Base-by-base conservation (phyloP, 345 rosid species). In the Raphanus sativus region DNA sequence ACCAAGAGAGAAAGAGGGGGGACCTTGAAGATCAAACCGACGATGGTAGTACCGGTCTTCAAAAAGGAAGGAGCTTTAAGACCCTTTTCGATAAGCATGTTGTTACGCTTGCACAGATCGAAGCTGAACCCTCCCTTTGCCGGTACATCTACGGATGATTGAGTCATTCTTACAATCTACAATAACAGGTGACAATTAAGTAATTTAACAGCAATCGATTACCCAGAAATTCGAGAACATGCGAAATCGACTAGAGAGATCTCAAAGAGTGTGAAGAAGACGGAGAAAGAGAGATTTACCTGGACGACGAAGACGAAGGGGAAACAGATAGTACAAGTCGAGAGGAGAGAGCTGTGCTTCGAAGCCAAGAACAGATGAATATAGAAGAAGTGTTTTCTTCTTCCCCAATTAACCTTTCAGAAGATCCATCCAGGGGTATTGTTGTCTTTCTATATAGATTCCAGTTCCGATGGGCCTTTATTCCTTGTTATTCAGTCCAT, bases 21-120 rank as follows among this genome's bases (percentile, higher is more conserved):
- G 65, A 95, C 99, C 94, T 88, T 88, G 78, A 87, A 93, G 77
- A 89, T 83, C 78, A 96, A 79, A 62, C 98, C 98, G 28, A 95
- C 98, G 70, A 95, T 95, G 58, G 99, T 95, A 28, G 99, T 95
- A 69, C 99, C 99, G 0, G 99, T 95, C 80, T 95, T 95, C 71
- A 91, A 80, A 42, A 52, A 93, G 7, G 93, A 85, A 0, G 98
- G 98, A 67, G 86, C 85, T 33, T 82, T 87, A 33, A 73, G 81
- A 70, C 99, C 97, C 79, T 88, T 89, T 73, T 86, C 78, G 0
- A 77, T 71, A 67, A 93, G 88, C 98, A 89, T 93, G 9, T 82
- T 92, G 63, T 93, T 95, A 33, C 98, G 81, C 79, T 81, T 84
- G 69, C 99, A 93, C 30, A 95, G 89, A 88, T 95, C 99, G 77